Percentiles rank a stretch among this genome's conserved stretches.
Evolutionary conservation across 441 rosid genomes (phyloP).

Genomic region (Biscutella laevigata): DNA sequence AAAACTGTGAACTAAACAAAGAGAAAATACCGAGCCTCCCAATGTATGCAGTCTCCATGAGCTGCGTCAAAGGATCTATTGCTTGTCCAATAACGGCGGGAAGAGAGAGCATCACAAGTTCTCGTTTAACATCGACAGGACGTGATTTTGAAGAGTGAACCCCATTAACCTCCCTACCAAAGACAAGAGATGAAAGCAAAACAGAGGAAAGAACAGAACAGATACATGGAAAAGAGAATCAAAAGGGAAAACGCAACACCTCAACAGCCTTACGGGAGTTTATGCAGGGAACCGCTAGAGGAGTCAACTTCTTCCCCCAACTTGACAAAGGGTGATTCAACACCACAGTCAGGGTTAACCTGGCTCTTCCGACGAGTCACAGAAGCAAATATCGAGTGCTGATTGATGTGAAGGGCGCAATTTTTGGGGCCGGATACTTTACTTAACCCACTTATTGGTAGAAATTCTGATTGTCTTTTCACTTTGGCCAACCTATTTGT

Average conservation of each 20-base stretch:
- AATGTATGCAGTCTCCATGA: constrained; percentile 97
- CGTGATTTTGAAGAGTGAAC: constrained; percentile 23
- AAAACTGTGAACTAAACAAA: background rate
- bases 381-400: constrained; percentile 24
- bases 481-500: constrained; percentile 19
- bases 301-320: constrained; percentile 30
- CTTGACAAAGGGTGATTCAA: constrained; percentile 32
- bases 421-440: background rate
- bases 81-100: constrained; percentile 93
- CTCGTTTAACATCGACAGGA: constrained; percentile 41
- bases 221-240: background rate
- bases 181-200: constrained; percentile 10
- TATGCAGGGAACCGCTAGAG: constrained; percentile 15
- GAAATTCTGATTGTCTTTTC: constrained; percentile 8
- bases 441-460: constrained; percentile 13
- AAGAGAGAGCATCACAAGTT: constrained; percentile 69
- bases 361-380: constrained; percentile 35
- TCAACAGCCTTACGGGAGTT: constrained; percentile 40
- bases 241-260: constrained; percentile 22
- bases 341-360: constrained; percentile 35
- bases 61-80: constrained; percentile 74
- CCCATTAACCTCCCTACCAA: constrained; percentile 36
- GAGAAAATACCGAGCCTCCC: constrained; percentile 65
- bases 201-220: background rate
- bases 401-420: constrained; percentile 13